Conservation (phyloP, 805 yeast species). For the Ogataea populi-albae region DNA sequence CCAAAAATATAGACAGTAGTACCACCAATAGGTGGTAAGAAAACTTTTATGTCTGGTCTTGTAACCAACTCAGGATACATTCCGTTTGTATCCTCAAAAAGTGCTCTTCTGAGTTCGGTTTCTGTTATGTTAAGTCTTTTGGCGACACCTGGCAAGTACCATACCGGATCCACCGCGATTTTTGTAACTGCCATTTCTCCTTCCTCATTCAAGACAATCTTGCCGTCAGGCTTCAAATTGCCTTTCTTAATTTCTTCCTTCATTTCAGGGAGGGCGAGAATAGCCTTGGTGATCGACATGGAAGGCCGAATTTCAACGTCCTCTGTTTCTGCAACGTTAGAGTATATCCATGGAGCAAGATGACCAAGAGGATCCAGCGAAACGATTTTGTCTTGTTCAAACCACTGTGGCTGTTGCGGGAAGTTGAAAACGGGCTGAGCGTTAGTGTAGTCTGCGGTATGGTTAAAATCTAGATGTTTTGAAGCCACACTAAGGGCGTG, state of each 20-base stretch:
- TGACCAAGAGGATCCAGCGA: slow-evolving; percentile 69
- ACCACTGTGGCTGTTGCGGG: slow-evolving; percentile 57
- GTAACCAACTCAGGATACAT: slow-evolving; percentile 68
- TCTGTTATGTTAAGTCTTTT: slow-evolving; percentile 58
- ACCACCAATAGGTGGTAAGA: slow-evolving; percentile 70
- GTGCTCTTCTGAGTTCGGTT: slow-evolving; percentile 51
- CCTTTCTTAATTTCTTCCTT: slow-evolving; percentile 54
- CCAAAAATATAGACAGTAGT: slow-evolving; percentile 65
- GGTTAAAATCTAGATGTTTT: slow-evolving; percentile 49
- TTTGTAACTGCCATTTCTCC: slow-evolving; percentile 65
- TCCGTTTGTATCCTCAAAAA: slow-evolving; percentile 69
- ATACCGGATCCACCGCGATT: slow-evolving; percentile 68
- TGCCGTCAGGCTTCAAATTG: slow-evolving; percentile 55
- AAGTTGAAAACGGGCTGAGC: slow-evolving; percentile 60
- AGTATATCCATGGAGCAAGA: slow-evolving; percentile 57
- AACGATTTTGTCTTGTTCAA: slow-evolving; percentile 52
- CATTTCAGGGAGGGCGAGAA: slow-evolving; percentile 57
- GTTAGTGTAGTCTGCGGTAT: slow-evolving; percentile 59
- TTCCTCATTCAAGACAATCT: slow-evolving; percentile 52
- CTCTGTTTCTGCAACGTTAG: slow-evolving; percentile 41
- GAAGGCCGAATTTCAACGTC: slow-evolving; percentile 61
- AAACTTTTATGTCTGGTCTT: slow-evolving; percentile 63
- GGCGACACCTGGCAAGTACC: slow-evolving; percentile 71
- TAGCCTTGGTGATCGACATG: slow-evolving; percentile 65
- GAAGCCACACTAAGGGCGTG: slow-evolving; percentile 66